Conservation (phyloP, 1,139 yeast species). For the Suhomyces atakaporum region DNA sequence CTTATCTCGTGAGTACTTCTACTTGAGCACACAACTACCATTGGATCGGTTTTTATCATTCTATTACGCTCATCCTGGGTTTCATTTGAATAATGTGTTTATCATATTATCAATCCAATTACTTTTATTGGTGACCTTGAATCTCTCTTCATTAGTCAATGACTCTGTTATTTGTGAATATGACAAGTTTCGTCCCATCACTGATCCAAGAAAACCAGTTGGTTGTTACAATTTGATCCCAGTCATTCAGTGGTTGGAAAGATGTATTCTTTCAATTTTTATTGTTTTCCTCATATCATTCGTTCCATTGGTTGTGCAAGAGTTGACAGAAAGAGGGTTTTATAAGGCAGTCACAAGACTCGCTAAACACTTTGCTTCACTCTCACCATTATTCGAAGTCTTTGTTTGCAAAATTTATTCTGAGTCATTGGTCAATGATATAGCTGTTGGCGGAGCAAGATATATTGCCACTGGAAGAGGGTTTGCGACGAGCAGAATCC, state of each 20-base stretch:
- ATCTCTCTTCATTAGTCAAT: slow-evolving; percentile 88
- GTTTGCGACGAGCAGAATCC: slow-evolving; percentile 97
- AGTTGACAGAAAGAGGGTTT: slow-evolving; percentile 94
- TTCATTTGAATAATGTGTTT: slow-evolving; percentile 95
- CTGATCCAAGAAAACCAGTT: slow-evolving; percentile 79
- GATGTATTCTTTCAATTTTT: slow-evolving; percentile 95
- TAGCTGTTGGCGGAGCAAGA: slow-evolving; percentile 99
- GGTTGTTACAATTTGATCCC: slow-evolving; percentile 95
- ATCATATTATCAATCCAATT: slow-evolving; percentile 92
- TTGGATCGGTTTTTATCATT: slow-evolving; percentile 95
- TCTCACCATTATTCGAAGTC: slow-evolving; percentile 97
- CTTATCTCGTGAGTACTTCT: slow-evolving; percentile 97
- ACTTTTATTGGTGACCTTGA: slow-evolving; percentile 88
- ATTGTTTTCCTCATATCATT: slow-evolving; percentile 98
- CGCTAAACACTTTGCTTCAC: slow-evolving; percentile 80
- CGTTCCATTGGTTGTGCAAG: slow-evolving; percentile 95
- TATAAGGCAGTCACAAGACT: slow-evolving; percentile 96
- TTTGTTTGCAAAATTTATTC: slow-evolving; percentile 98
- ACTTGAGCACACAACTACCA: slow-evolving; percentile 95
- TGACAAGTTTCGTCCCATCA: slow-evolving; percentile 79
- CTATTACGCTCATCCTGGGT: slow-evolving; percentile 99
- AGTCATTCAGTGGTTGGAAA: slow-evolving; percentile 94
- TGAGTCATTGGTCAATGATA: slow-evolving; percentile 83
- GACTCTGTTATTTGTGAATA: slow-evolving; percentile 86
- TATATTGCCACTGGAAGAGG: slow-evolving; percentile 99